A percentile compares a stretch with the other conserved stretches of the same genome.
Conservation (phyloP, 345 rosid genomes). For the Hypericum androsaemum region DNA sequence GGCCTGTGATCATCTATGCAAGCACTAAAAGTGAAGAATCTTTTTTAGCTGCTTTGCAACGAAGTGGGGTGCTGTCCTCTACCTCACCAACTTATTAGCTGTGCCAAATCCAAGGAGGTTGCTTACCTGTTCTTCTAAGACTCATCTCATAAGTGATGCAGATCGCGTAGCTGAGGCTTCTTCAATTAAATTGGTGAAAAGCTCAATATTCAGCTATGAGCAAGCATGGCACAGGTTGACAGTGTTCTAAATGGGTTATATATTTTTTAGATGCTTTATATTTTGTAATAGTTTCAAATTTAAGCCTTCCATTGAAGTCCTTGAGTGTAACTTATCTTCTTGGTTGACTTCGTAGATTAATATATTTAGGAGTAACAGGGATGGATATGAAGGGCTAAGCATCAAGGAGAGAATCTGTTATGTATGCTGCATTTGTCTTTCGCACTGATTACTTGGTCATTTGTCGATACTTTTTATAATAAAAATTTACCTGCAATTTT, state of each 20-base stretch:
- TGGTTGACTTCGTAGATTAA: constrained; percentile 44
- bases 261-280: too few species aligned
- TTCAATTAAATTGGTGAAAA: constrained; percentile 63
- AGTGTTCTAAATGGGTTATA: too few species aligned
- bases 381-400: constrained; percentile 82
- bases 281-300: too few species aligned
- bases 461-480: too few species aligned
- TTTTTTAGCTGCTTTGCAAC: constrained; percentile 67
- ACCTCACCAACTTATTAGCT: constrained; percentile 9
- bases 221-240: constrained; percentile 99
- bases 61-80: constrained; percentile 43
- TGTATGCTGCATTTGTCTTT: constrained; percentile 38
- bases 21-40: constrained; percentile 92
- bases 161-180: constrained; percentile 57
- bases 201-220: constrained; percentile 91
- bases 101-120: too few species aligned
- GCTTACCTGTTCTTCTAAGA: constrained; percentile 14
- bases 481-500: too few species aligned
- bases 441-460: not conserved
- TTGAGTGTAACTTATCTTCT: constrained; percentile 3
- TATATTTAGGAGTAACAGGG: constrained; percentile 83
- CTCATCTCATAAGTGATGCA: constrained; percentile 30
- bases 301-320: too few species aligned
- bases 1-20: constrained; percentile 63
- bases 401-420: constrained; percentile 78